Base-by-base conservation (phyloP, 1,284 basidiomycete species). In the Laetiporus sulphureus region DNA sequence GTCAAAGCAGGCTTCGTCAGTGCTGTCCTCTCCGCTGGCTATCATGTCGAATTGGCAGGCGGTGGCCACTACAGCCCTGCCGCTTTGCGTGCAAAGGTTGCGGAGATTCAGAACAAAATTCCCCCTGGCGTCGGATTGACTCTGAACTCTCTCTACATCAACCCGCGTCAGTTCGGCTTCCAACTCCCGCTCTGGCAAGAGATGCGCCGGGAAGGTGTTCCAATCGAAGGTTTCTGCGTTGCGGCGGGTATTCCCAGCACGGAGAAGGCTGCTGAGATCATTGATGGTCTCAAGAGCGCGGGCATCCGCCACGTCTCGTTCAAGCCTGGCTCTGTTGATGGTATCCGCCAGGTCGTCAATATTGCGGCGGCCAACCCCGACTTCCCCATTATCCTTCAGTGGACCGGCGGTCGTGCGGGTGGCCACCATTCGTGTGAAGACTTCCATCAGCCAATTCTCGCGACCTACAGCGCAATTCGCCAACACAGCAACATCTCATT, bases 321-420 rank as follows among this genome's bases (percentile, higher is more conserved):
- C 82, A 98, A 98, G 73, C 95, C 95, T 32, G 95, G 95, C 49
- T 96, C 92, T 6, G 83, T 95, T 44, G 94, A 98, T 51, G 95
- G 95, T 49, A 95, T 99, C 54, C 85, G 93, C 35, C 94, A 98
- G 64, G 95, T 98, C 46, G 76, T 96, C 65, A 94, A 85, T 70
- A 99, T 99, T 56, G 95, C 96, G 20, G 79, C 88, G 33, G 77
- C 91, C 48, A 94, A 97, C 66, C 91, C 94, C 32, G 84, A 92
- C 66, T 99, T 91, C 77, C 93, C 95, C n/a, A 84, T 99, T 66
- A 92, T 99, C 64, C 72, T 97, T 51, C 95, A 98, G 62, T 98
- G 95, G 95, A 99, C 95, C 37, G 96, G 95, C 60, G 95, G 95
- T 40, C 91, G 95, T 56, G 96, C 95, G n/a, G 95, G 95, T 55